Percentiles rank a stretch among this genome's conserved stretches.
phyloP scores from a whole-genome alignment of 371 early-diverging fungal species.

The Actinomucor elegans region DNA sequence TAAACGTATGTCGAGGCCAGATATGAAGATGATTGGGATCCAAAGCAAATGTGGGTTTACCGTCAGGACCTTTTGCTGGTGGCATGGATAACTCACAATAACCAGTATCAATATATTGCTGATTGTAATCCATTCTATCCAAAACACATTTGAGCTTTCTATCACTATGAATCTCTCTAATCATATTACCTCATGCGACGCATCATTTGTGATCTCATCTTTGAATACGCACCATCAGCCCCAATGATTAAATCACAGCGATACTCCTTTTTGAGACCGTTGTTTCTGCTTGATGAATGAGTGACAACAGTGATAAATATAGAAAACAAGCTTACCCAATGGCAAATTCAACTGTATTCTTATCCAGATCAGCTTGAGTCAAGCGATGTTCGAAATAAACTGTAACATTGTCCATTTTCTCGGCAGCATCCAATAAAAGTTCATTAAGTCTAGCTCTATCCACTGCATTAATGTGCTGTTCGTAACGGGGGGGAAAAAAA shows the following conservation, averaged over 20 bases:
- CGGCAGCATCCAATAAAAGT: constrained; percentile 72
- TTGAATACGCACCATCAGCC: constrained; percentile 94
- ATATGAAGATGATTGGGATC: constrained; percentile 94
- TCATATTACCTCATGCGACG: constrained; percentile 64
- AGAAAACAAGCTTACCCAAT: constrained; percentile 24
- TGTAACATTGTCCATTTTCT: constrained; percentile 60
- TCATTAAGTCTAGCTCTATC: constrained; percentile 85
- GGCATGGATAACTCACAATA: constrained; percentile 90
- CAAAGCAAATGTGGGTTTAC: constrained; percentile 73
- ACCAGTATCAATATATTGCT: constrained; percentile 87
- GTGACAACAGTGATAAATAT: background rate
- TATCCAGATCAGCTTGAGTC: constrained; percentile 62
- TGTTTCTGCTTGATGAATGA: background rate
- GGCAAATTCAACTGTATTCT: constrained; percentile 41
- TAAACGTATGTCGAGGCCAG: constrained; percentile 94
- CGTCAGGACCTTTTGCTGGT: constrained; percentile 49
- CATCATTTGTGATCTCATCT: constrained; percentile 78
- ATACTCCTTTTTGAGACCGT: background rate
- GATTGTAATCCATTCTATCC: constrained; percentile 84
- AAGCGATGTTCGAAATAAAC: constrained; percentile 71
- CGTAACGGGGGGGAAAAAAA: background rate
- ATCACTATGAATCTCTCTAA: no score
- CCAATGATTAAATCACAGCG: constrained; percentile 86
- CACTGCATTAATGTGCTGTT: constrained; percentile 90
- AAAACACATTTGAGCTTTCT: no score